Conservation (phyloP, 2,329 filamentous ascomycete genomes). For the Aspergillus ochraceoroseus region DNA sequence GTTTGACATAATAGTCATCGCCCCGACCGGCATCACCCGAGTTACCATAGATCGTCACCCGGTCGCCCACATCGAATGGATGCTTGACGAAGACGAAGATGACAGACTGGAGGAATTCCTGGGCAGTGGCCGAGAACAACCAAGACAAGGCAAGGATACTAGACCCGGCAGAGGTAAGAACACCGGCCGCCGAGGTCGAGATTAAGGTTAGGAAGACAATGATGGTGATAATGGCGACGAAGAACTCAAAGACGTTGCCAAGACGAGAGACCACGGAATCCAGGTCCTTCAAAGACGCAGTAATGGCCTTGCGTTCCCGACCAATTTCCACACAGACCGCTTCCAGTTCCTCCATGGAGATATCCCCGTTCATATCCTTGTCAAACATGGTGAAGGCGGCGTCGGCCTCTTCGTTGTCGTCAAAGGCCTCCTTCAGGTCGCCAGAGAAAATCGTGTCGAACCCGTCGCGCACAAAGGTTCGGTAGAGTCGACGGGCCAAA, state of each 20-base stretch:
- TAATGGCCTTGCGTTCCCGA: constrained; percentile 90
- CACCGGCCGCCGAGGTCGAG: constrained; percentile 82
- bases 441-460: constrained; percentile 72
- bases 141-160: constrained; percentile 84
- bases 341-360: constrained; percentile 91
- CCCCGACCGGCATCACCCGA: constrained; percentile 72
- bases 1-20: constrained; percentile 94
- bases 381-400: constrained; percentile 90
- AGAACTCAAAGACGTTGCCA: constrained; percentile 81
- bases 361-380: constrained; percentile 93
- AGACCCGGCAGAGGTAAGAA: constrained; percentile 83
- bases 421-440: constrained; percentile 73
- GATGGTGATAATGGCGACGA: constrained; percentile 73
- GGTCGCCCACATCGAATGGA: constrained; percentile 91
- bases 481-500: constrained; percentile 79
- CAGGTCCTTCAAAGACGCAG: constrained; percentile 87
- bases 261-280: constrained; percentile 90
- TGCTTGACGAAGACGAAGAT: constrained; percentile 98
- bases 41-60: constrained; percentile 86
- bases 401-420: constrained; percentile 77
- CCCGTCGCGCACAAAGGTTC: constrained; percentile 71
- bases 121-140: constrained; percentile 86
- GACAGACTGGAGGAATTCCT: constrained; percentile 89
- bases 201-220: constrained; percentile 86
- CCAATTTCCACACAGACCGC: constrained; percentile 91